Evolutionary conservation across 139 green algal genomes (phyloP).

Genomic region (Haematococcus sp.): DNA sequence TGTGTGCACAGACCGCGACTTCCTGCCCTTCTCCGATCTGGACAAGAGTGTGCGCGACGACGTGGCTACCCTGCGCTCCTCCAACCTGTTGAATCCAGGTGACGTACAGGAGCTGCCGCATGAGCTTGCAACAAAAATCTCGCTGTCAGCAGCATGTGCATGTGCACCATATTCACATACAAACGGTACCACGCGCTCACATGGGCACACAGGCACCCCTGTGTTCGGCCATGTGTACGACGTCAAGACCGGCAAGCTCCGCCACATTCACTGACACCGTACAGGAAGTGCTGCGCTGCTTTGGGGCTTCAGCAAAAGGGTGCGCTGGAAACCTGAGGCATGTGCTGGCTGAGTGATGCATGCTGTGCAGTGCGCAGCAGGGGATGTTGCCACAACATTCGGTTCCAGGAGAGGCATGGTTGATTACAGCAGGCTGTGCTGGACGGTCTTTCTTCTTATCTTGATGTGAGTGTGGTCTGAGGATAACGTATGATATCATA

Average conservation of each 20-base stretch:
- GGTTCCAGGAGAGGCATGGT: too few relatives aligned
- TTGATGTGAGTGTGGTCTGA: too few relatives aligned
- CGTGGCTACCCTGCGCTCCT: slow-evolving; percentile 32
- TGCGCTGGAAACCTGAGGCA: too few relatives aligned
- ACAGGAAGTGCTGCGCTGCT: too few relatives aligned
- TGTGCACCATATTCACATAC: background rate
- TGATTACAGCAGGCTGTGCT: too few relatives aligned
- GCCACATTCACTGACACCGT: too few relatives aligned
- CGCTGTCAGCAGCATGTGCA: background rate
- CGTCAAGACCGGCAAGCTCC: slow-evolving; percentile 43
- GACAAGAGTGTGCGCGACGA: slow-evolving; percentile 51
- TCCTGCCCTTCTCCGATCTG: slow-evolving; percentile 47
- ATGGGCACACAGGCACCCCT: slow-evolving; percentile 16
- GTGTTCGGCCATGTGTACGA: slow-evolving; percentile 57
- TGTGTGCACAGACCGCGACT: slow-evolving; percentile 28
- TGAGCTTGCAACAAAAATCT: background rate
- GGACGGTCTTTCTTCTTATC: too few relatives aligned
- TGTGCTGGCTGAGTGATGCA: too few relatives aligned
- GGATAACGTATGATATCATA: too few relatives aligned
- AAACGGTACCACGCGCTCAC: background rate
- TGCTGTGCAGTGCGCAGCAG: too few relatives aligned
- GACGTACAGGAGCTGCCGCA: background rate
- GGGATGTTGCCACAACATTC: too few relatives aligned
- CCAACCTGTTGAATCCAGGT: slow-evolving; percentile 19
- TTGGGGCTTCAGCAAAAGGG: too few relatives aligned